Conservation (phyloP, 257 asterid species). For the Oldenlandia corymbosa region DNA sequence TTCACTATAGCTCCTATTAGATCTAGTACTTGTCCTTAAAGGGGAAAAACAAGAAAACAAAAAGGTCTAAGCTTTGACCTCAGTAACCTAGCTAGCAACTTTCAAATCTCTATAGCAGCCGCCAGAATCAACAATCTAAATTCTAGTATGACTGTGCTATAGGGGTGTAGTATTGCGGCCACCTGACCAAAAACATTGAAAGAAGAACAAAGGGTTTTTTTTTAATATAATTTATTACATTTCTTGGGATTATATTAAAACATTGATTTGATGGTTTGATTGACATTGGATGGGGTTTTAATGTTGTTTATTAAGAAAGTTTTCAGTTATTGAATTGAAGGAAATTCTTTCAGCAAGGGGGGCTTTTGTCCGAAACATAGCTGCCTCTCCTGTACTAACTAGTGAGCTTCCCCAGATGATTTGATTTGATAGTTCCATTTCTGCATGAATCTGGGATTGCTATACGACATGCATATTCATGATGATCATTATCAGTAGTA, state of each 20-base stretch:
- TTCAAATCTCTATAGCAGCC: no score
- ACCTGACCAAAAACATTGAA: conserved; percentile 12
- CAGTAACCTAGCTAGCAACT: no score
- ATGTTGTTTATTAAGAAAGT: not conserved
- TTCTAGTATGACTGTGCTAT: no score
- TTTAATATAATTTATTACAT: no score
- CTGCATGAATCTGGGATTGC: conserved; percentile 20
- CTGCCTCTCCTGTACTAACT: no score
- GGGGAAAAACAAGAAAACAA: no score
- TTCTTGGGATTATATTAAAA: not conserved
- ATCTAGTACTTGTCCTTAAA: no score
- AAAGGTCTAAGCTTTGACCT: not conserved
- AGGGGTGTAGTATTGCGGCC: conserved; percentile 8
- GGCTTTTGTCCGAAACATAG: conserved; percentile 56
- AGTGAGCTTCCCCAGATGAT: no score
- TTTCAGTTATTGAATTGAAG: no score
- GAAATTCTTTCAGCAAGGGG: conserved; percentile 20
- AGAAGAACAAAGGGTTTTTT: not conserved
- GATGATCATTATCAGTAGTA: conserved; percentile 9
- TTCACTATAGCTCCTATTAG: not conserved
- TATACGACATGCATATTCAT: conserved; percentile 10
- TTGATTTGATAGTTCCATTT: conserved; percentile 14
- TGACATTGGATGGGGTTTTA: conserved; percentile 19
- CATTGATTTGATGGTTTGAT: conserved; percentile 36
- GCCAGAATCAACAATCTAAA: conserved; percentile 33